A percentile compares a stretch with the other conserved stretches of the same genome.
These are phyloP conservation scores for Paecilomyces sp. DNA, from an alignment of 2,329 filamentous ascomycete species.

Conservation along the genomic window DNA sequence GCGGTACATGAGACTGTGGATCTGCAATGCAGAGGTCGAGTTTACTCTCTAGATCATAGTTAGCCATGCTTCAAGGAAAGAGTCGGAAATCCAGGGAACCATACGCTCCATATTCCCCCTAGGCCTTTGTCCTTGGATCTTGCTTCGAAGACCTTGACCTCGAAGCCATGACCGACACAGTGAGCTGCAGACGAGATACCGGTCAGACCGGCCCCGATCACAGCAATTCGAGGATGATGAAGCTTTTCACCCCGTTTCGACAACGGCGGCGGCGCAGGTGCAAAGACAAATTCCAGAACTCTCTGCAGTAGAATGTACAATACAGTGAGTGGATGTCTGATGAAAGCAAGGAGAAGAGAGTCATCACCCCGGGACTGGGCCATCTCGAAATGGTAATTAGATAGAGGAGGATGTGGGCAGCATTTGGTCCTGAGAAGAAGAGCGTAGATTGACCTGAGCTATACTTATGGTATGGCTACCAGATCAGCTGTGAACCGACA, in stretches of 20 bases:
- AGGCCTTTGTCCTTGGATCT: conserved; percentile 54
- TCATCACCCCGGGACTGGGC: background rate
- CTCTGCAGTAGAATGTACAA: background rate
- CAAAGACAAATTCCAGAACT: conserved; percentile 46
- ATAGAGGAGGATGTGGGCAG: background rate
- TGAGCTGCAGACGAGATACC: conserved; percentile 72
- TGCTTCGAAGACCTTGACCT: conserved; percentile 71
- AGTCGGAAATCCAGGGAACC: conserved; percentile 14
- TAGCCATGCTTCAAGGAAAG: background rate
- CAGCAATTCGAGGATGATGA: conserved; percentile 58
- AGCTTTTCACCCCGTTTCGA: conserved; percentile 29
- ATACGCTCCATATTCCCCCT: conserved; percentile 74
- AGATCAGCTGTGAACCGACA: background rate
- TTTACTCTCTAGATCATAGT: conserved; percentile 58
- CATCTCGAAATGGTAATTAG: background rate
- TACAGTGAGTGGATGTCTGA: background rate
- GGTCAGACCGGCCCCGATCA: conserved; percentile 68
- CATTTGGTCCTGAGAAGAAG: background rate
- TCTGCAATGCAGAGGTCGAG: conserved; percentile 73
- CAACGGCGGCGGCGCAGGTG: conserved; percentile 61
- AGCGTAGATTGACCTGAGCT: background rate
- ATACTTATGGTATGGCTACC: background rate
- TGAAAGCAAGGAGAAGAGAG: background rate
- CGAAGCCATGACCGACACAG: conserved; percentile 78
- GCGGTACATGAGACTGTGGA: conserved; percentile 80